phyloP scores from a whole-genome alignment of 1,284 basidiomycete species.

The Ganoderma lingzhi region DNA sequence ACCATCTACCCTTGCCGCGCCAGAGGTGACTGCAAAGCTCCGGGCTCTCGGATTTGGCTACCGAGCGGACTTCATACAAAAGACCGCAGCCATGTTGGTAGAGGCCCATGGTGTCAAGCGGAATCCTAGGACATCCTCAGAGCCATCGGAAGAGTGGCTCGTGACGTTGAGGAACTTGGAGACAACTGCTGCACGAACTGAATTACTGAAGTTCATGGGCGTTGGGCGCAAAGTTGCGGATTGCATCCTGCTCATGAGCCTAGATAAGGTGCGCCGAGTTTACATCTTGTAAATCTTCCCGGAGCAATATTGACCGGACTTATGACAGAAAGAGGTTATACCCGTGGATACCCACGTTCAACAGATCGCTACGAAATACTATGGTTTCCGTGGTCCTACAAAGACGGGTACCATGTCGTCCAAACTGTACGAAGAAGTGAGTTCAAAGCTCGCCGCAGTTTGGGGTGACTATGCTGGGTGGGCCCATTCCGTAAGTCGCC shows the following conservation, averaged over 20 bases:
- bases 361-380: slow-evolving; percentile 87
- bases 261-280: slow-evolving; percentile 78
- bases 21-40: slow-evolving; percentile 71
- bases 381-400: slow-evolving; percentile 67
- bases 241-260: slow-evolving; percentile 93
- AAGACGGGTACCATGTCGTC: slow-evolving; percentile 68
- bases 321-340: slow-evolving; percentile 74
- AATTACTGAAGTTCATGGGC: slow-evolving; percentile 85
- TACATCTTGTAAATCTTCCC: not conserved
- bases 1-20: slow-evolving; percentile 69
- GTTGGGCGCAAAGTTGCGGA: slow-evolving; percentile 97
- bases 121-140: slow-evolving; percentile 38
- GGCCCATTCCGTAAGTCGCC: slow-evolving; percentile 82
- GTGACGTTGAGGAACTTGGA: slow-evolving; percentile 57
- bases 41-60: slow-evolving; percentile 95
- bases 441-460: slow-evolving; percentile 63
- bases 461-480: slow-evolving; percentile 93
- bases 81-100: slow-evolving; percentile 83
- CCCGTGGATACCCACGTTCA: slow-evolving; percentile 95
- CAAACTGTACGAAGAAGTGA: slow-evolving; percentile 82
- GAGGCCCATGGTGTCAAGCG: slow-evolving; percentile 52
- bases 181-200: slow-evolving; percentile 72
- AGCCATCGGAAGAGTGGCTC: slow-evolving; percentile 70
- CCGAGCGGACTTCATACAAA: slow-evolving; percentile 89
- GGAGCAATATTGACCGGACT: not conserved